phyloP scores from a whole-genome alignment of 768 basidiomycete genomes.

The Tulasnella sp. region DNA sequence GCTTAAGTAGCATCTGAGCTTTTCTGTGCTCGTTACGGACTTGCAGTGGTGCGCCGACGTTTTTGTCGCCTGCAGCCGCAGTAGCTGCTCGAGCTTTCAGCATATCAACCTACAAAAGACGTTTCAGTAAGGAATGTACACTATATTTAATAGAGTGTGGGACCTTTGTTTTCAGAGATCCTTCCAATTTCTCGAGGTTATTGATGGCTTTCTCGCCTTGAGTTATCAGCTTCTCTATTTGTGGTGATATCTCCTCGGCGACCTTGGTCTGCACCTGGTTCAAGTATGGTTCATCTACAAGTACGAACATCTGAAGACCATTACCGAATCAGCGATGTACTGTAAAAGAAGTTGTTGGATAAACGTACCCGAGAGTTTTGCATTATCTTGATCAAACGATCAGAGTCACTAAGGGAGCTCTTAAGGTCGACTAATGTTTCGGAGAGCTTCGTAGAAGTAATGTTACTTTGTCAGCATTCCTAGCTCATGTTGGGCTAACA shows the following conservation, averaged over 20 bases:
- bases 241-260: constrained; percentile 13
- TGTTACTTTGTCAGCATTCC: background rate
- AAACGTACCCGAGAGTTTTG: constrained; percentile 15
- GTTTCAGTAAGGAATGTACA: background rate
- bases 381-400: constrained; percentile 15
- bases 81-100: constrained; percentile 5
- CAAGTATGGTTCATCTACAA: constrained; percentile 15
- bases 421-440: background rate
- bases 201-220: constrained; percentile 17
- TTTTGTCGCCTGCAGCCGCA: background rate
- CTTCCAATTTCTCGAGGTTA: constrained; percentile 11
- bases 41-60: constrained; percentile 12
- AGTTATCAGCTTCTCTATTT: constrained; percentile 13
- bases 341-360: too few species aligned
- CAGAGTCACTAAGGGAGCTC: background rate
- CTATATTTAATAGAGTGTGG: background rate
- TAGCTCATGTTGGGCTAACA: background rate
- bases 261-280: constrained; percentile 10
- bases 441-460: background rate
- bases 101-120: background rate
- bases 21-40: constrained; percentile 16
- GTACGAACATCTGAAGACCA: constrained; percentile 8
- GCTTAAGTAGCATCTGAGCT: constrained; percentile 15
- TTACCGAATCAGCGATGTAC: too few species aligned
- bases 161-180: constrained; percentile 6